Percentiles rank a stretch among this genome's conserved stretches.
phyloP scores from a whole-genome alignment of 148 eudicot species.

The Amaranthus hypochondriacus region DNA sequence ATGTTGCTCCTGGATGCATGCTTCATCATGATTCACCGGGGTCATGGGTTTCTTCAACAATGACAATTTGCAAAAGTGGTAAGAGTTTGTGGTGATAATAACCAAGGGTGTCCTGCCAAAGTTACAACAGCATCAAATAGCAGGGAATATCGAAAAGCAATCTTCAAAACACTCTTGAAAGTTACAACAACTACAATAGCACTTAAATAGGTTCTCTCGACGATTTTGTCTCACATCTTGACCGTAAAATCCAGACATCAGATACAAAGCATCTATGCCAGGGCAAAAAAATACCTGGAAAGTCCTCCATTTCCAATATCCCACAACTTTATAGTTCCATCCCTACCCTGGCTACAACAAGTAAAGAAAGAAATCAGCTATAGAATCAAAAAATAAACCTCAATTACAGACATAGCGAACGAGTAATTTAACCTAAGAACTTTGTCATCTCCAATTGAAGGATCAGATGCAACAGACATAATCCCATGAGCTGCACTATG shows the following conservation, averaged over 20 bases:
- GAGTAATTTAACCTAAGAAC: slow-evolving; percentile 48
- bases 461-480: slow-evolving; percentile 54
- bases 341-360: slow-evolving; percentile 74
- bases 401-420: not conserved
- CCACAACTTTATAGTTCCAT: slow-evolving; percentile 79
- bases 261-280: not conserved
- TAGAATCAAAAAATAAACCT: not conserved
- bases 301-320: slow-evolving; percentile 65
- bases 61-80: slow-evolving; percentile 83
- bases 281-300: slow-evolving; percentile 44
- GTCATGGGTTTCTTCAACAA: slow-evolving; percentile 43
- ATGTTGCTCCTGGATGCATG: slow-evolving; percentile 20
- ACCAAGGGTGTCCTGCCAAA: slow-evolving; percentile 51
- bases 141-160: not conserved
- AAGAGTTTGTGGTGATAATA: slow-evolving; percentile 55
- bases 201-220: not conserved
- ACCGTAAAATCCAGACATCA: not conserved
- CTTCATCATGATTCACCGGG: slow-evolving; percentile 27
- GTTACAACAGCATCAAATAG: not conserved
- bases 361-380: slow-evolving; percentile 12
- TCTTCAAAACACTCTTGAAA: not conserved
- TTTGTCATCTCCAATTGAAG: slow-evolving; percentile 49
- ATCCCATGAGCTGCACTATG: slow-evolving; percentile 82
- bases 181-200: not conserved
- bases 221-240: not conserved